A percentile compares a stretch with the other conserved stretches of the same genome.
Evolutionary conservation across 2,329 filamentous ascomycete species (phyloP).

Genomic region (Fusarium incarnatum): DNA sequence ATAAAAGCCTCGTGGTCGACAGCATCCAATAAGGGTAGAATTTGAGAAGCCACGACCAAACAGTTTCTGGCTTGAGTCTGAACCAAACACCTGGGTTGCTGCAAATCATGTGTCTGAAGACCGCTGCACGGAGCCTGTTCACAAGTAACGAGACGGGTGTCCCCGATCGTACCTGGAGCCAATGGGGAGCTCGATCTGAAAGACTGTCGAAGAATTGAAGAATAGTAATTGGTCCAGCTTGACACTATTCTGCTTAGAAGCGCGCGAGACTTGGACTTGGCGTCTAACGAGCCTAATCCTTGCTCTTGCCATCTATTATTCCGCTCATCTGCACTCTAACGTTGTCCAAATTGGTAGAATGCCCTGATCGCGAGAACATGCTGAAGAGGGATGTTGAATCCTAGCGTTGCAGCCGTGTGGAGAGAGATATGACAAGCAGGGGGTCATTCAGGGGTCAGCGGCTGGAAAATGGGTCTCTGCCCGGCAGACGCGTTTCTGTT

Average conservation of each 20-base stretch:
- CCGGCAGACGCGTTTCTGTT: slow-evolving; percentile 47
- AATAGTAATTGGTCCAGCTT: slow-evolving; percentile 34
- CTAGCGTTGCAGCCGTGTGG: slow-evolving; percentile 41
- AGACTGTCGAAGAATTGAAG: slow-evolving; percentile 31
- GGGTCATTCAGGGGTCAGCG: slow-evolving; percentile 37
- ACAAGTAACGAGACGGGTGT: slow-evolving; percentile 38
- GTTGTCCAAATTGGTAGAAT: background rate
- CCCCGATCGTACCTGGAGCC: slow-evolving; percentile 44
- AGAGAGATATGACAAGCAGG: slow-evolving; percentile 43
- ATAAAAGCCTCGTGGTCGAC: slow-evolving; percentile 27
- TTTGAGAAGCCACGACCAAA: slow-evolving; percentile 21
- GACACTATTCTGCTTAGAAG: slow-evolving; percentile 8
- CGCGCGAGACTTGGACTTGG: slow-evolving; percentile 20
- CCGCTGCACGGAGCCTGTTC: slow-evolving; percentile 44
- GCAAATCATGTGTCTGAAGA: slow-evolving; percentile 51
- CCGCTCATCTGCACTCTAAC: slow-evolving; percentile 1
- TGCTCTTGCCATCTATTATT: slow-evolving; percentile 13
- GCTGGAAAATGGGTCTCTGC: slow-evolving; percentile 46
- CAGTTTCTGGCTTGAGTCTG: slow-evolving; percentile 34
- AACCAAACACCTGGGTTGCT: slow-evolving; percentile 45
- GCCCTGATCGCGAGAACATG: slow-evolving; percentile 26
- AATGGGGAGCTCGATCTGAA: slow-evolving; percentile 40
- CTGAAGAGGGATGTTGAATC: slow-evolving; percentile 36
- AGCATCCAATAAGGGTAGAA: slow-evolving; percentile 35
- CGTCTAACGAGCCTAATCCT: slow-evolving; percentile 11